These are phyloP conservation scores for Microthyrium microscopicum DNA, from an alignment of 2,329 filamentous ascomycete genomes.

Conservation along the genomic window DNA sequence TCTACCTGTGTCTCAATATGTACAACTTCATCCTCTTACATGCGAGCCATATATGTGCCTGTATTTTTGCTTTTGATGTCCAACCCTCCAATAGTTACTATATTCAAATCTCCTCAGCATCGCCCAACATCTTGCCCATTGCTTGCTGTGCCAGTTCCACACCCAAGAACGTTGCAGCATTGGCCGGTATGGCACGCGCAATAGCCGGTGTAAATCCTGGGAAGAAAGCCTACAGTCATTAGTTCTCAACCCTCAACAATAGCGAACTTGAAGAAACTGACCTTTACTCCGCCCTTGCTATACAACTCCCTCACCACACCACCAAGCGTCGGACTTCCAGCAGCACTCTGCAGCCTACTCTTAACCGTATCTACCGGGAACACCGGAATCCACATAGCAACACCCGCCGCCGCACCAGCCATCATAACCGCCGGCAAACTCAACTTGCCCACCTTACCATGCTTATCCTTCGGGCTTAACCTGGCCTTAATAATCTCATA, in stretches of 20 bases:
- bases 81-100: too few species aligned
- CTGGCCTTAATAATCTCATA: conserved; percentile 90
- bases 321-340: conserved; percentile 65
- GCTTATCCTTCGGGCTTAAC: conserved; percentile 62
- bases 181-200: conserved; percentile 83
- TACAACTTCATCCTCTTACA: too few species aligned
- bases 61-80: too few species aligned
- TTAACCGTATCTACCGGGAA: conserved; percentile 98
- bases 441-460: conserved; percentile 60
- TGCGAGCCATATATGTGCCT: too few species aligned
- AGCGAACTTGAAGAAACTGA: too few species aligned
- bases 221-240: conserved; percentile 98
- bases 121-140: conserved; percentile 64
- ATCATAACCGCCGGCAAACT: conserved; percentile 68
- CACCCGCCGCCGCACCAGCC: conserved; percentile 77
- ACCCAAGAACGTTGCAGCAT: conserved; percentile 84
- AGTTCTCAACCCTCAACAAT: too few species aligned
- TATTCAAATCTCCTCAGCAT: conserved; percentile 17
- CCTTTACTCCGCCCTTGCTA: conserved; percentile 61
- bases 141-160: conserved; percentile 71
- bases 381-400: conserved; percentile 98
- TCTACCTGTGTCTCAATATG: too few species aligned
- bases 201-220: conserved; percentile 88
- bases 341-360: conserved; percentile 78
- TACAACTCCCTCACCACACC: conserved; percentile 75